Base-by-base conservation (phyloP, 106 monocot genomes). In the Allium sativum region DNA sequence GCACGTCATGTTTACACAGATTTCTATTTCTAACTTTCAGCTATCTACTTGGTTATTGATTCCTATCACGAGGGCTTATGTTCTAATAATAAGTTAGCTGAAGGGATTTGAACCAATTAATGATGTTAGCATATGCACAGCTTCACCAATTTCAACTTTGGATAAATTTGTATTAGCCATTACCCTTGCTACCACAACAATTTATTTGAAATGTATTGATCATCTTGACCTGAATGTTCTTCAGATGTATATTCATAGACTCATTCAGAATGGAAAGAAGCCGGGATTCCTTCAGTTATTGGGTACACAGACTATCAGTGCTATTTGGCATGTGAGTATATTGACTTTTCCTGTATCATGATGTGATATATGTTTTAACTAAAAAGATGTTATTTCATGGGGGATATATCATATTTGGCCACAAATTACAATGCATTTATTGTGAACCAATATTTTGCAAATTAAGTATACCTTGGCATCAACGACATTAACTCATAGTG, bases 281-380 rank as follows among this genome's bases (percentile, higher is more conserved):
- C 82, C 88, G 62, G 98, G 98, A 61, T 98, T 98, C 67, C 72
- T 98, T 69, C 91, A 92, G 74, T 75, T 98, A 68, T 61, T 98
- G 71, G 98, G 80, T 57, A 98, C 98, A 70, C 98, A 98, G 61
- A 98, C 92, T 57, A 74, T 98, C 56, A 98, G 92, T 68, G 98
- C 98, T 59, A 63, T 98, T 73, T 98, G 98, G 98, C 98, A 98
- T 79, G 98, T 98, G 62, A 92, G 98, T 91, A 63, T 53, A 44
- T 40, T 18, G 4, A 48, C 50, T 14, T 10, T 15, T 52, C 10
- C 8, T 11, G 22, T 62, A 46, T 46, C 16, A 3, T 12, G 7
- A 18, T 18, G 9, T 44, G 8, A 48, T 48, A 19, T 31, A 31
- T 31, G 31, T 1, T 31, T 31, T 55, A 17, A 55, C 10, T 55